These are phyloP conservation scores for Ascochyta viciae-villosae DNA, from an alignment of 2,329 filamentous ascomycete genomes.

Conservation along the genomic window DNA sequence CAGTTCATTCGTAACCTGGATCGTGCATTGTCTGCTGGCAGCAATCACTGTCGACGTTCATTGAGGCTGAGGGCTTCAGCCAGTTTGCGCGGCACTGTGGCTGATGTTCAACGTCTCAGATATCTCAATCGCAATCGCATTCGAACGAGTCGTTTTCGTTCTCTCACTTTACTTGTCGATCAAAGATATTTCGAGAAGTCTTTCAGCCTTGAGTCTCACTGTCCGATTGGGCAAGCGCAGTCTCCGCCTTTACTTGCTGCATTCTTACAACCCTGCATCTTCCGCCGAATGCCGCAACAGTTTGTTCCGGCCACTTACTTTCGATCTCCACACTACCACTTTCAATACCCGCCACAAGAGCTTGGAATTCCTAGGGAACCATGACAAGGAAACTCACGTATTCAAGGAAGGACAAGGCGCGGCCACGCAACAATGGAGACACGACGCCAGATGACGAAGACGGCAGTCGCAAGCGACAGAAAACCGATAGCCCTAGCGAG, in stretches of 20 bases:
- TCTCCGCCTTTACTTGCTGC: slow-evolving; percentile 14
- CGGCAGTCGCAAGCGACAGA: slow-evolving; percentile 25
- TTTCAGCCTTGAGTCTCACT: background rate
- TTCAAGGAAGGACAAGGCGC: slow-evolving; percentile 26
- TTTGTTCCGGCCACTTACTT: background rate
- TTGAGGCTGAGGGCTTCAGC: slow-evolving; percentile 1
- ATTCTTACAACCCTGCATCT: slow-evolving; percentile 16
- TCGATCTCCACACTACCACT: slow-evolving; percentile 13
- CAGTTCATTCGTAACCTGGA: slow-evolving; percentile 1
- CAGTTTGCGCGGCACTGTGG: background rate
- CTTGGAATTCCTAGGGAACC: slow-evolving; percentile 10
- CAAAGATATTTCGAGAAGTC: background rate
- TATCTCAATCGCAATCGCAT: background rate
- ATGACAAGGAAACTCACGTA: slow-evolving; percentile 30
- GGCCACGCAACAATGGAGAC: slow-evolving; percentile 12
- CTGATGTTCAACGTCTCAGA: slow-evolving; percentile 4
- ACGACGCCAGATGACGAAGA: slow-evolving; percentile 15
- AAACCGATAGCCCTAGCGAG: slow-evolving; percentile 19
- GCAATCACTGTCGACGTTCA: slow-evolving; percentile 10
- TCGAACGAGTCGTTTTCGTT: background rate
- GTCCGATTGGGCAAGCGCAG: slow-evolving; percentile 2
- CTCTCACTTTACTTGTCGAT: slow-evolving; percentile 1
- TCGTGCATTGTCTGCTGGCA: slow-evolving; percentile 17
- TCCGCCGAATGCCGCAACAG: slow-evolving; percentile 18
- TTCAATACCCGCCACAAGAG: slow-evolving; percentile 14